These are phyloP conservation scores for Magnaporthiopsis incrustans DNA, from an alignment of 2,329 filamentous ascomycete genomes.

Conservation along the genomic window DNA sequence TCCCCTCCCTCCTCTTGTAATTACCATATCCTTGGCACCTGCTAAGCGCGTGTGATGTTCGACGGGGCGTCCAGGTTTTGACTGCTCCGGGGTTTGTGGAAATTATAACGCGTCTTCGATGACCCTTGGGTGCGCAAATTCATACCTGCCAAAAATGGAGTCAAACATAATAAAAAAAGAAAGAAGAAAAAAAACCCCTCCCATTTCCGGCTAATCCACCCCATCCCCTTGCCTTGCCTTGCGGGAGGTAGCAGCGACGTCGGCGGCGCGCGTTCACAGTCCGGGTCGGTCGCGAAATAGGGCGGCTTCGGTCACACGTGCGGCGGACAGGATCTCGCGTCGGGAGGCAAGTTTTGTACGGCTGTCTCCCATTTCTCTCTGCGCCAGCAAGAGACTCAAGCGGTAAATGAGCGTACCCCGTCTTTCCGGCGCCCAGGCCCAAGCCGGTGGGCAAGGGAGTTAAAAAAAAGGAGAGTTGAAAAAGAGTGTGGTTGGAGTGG, in stretches of 20 bases:
- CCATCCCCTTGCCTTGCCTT: neutral
- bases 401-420: neutral
- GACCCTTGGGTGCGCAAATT: too few relatives aligned
- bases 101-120: neutral
- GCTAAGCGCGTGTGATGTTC: neutral
- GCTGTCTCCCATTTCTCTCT: neutral
- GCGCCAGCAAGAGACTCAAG: neutral
- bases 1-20: neutral
- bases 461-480: neutral
- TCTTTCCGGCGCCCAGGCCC: neutral
- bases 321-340: neutral
- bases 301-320: neutral
- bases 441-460: neutral
- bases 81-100: neutral
- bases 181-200: neutral
- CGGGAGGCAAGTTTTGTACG: neutral
- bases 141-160: too few relatives aligned
- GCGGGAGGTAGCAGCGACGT: neutral
- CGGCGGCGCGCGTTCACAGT: too few relatives aligned
- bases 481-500: neutral
- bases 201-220: neutral
- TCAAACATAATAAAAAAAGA: neutral
- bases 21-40: neutral
- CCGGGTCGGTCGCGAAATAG: too few relatives aligned
- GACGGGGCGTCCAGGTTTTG: neutral